A percentile compares a stretch with the other conserved stretches of the same genome.
Evolutionary conservation across 2,329 filamentous ascomycete genomes (phyloP).

Genomic region (Chrysosporium queenslandicum): DNA sequence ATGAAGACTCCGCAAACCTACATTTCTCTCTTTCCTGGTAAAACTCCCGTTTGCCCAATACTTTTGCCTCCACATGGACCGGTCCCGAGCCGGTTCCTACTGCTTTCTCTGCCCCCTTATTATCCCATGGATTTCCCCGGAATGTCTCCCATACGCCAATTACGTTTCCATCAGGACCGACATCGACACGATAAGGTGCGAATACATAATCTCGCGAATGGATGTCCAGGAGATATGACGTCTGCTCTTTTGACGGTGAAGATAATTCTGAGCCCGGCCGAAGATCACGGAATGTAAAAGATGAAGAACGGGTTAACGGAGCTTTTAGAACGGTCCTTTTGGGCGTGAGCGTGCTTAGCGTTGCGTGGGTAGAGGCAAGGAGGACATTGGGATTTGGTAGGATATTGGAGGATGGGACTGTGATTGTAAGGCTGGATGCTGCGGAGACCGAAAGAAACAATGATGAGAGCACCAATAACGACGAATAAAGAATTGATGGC

Average conservation of each 20-base stretch:
- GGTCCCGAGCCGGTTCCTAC: conserved; percentile 31
- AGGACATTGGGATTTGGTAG: conserved; percentile 37
- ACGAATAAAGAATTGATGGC: background rate
- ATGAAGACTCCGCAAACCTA: conserved; percentile 37
- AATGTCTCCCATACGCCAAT: conserved; percentile 73
- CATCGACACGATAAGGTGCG: conserved; percentile 67
- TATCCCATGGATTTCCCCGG: conserved; percentile 79
- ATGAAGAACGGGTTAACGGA: conserved; percentile 57
- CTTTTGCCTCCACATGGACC: conserved; percentile 51
- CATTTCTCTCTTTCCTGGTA: conserved; percentile 67
- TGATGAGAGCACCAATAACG: conserved; percentile 17
- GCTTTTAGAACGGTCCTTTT: conserved; percentile 46
- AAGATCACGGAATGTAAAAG: conserved; percentile 61
- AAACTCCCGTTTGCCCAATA: conserved; percentile 58
- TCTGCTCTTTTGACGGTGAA: conserved; percentile 35
- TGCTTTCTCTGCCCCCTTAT: conserved; percentile 53
- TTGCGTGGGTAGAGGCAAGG: conserved; percentile 42
- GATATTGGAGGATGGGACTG: conserved; percentile 33
- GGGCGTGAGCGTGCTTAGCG: conserved; percentile 40
- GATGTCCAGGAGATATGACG: conserved; percentile 71
- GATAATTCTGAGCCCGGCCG: background rate
- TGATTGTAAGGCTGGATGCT: conserved; percentile 28
- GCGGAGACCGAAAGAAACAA: conserved; percentile 18
- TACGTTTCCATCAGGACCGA: conserved; percentile 36
- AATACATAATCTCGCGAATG: conserved; percentile 67